A percentile compares a stretch with the other conserved stretches of the same genome.
phyloP scores from a whole-genome alignment of 1,139 yeast genomes.

The Zygoascus meyerae region DNA sequence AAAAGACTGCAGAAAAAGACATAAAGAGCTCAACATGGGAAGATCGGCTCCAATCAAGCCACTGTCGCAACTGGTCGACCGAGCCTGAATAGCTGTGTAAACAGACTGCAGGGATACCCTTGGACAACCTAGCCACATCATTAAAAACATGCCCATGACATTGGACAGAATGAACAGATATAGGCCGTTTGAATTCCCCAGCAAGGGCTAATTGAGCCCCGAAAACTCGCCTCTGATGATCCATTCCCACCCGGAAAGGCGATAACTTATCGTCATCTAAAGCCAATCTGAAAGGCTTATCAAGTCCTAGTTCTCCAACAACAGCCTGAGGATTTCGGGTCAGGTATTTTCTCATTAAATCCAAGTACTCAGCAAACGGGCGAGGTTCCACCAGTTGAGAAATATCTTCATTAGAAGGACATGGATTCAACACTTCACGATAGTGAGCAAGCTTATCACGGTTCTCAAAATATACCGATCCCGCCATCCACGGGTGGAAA shows the following conservation, averaged over 20 bases:
- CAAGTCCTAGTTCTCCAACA: constrained; percentile 90
- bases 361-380: constrained; percentile 38
- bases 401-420: constrained; percentile 39
- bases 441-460: constrained; percentile 48
- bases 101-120: constrained; percentile 40
- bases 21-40: constrained; percentile 29
- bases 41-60: constrained; percentile 38
- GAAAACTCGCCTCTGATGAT: constrained; percentile 60
- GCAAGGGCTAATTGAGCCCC: constrained; percentile 52
- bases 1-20: constrained; percentile 61
- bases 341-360: constrained; percentile 31
- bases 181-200: constrained; percentile 40
- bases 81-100: constrained; percentile 89
- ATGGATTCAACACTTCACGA: constrained; percentile 42
- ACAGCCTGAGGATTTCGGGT: constrained; percentile 26
- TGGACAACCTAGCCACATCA: constrained; percentile 27
- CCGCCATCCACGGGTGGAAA: constrained; percentile 81
- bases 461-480: constrained; percentile 26
- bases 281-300: constrained; percentile 68
- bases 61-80: constrained; percentile 51
- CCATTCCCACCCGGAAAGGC: constrained; percentile 47
- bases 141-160: constrained; percentile 60
- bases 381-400: constrained; percentile 58
- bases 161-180: constrained; percentile 82
- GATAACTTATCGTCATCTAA: constrained; percentile 33